A percentile compares a stretch with the other conserved stretches of the same genome.
Evolutionary conservation across 805 yeast genomes (phyloP).

Genomic region (Kodamaea sagamina): DNA sequence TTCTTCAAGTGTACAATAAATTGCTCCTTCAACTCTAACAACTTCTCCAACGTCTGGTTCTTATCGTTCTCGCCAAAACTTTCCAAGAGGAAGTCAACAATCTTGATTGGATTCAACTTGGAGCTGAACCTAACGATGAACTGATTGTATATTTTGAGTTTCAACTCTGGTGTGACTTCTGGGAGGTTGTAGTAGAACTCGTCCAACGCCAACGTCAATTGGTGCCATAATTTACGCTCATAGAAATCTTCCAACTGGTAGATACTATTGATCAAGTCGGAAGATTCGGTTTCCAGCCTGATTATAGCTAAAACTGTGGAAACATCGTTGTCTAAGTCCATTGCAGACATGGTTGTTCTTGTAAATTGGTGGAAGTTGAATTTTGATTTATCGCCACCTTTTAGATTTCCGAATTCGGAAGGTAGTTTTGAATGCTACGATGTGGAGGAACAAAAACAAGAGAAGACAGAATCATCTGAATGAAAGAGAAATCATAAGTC

Average conservation of each 20-base stretch:
- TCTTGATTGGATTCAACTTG: constrained; percentile 76
- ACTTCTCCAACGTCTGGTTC: constrained; percentile 36
- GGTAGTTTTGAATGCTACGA: background rate
- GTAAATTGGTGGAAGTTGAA: background rate
- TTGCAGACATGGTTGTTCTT: constrained; percentile 28
- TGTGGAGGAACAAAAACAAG: no score
- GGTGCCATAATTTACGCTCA: constrained; percentile 94
- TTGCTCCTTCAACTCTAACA: constrained; percentile 34
- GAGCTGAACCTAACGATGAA: constrained; percentile 68
- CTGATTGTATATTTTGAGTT: constrained; percentile 66
- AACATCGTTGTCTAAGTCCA: constrained; percentile 44
- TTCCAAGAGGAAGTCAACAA: constrained; percentile 69
- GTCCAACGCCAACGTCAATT: constrained; percentile 69
- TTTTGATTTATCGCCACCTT: constrained; percentile 12
- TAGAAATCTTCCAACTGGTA: constrained; percentile 78
- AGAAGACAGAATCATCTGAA: no score
- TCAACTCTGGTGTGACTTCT: constrained; percentile 48
- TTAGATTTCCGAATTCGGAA: constrained; percentile 14
- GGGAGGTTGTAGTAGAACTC: constrained; percentile 49
- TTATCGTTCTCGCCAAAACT: constrained; percentile 35
- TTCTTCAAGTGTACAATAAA: constrained; percentile 28
- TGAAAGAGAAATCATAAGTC: no score
- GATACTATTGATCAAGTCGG: constrained; percentile 60
- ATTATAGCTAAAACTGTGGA: constrained; percentile 56
- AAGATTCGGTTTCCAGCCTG: constrained; percentile 61